Evolutionary conservation across 805 yeast genomes (phyloP).

Genomic region (Spathaspora arborariae): DNA sequence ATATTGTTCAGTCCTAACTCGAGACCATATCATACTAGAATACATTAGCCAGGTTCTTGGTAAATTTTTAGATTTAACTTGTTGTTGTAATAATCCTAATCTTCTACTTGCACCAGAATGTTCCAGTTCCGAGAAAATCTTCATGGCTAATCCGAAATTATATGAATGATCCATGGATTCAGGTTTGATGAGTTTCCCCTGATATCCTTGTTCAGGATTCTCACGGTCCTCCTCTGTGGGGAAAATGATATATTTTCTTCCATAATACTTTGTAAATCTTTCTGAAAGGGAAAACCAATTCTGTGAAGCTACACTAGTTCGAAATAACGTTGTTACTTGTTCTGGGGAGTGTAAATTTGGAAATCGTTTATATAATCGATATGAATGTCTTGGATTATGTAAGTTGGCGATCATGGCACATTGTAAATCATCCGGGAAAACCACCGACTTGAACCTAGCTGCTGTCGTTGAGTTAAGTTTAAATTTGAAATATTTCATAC

Average conservation of each 20-base stretch:
- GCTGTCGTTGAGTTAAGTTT: neutral
- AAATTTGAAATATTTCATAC: constrained; percentile 5
- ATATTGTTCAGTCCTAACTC: constrained; percentile 24
- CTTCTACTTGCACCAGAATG: neutral
- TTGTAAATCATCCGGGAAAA: constrained; percentile 21
- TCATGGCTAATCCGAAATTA: neutral
- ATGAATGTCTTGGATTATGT: constrained; percentile 18
- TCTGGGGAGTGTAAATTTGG: constrained; percentile 41
- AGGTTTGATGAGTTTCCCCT: neutral
- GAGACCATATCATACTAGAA: constrained; percentile 22
- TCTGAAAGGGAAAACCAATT: constrained; percentile 55
- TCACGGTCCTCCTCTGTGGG: neutral
- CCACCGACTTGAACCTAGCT: neutral
- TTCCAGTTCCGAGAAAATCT: neutral
- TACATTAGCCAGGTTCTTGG: neutral
- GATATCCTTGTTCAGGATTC: neutral
- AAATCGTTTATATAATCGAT: constrained; percentile 28
- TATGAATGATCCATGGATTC: neutral
- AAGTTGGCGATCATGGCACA: constrained; percentile 27
- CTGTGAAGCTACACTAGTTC: constrained; percentile 40
- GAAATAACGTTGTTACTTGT: constrained; percentile 47
- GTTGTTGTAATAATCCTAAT: neutral
- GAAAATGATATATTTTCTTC: neutral
- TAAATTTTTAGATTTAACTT: neutral
- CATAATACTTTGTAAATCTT: constrained; percentile 45